Conservation (phyloP, 108 stramenopile genomes). For the Pseudonitzschia pungens region DNA sequence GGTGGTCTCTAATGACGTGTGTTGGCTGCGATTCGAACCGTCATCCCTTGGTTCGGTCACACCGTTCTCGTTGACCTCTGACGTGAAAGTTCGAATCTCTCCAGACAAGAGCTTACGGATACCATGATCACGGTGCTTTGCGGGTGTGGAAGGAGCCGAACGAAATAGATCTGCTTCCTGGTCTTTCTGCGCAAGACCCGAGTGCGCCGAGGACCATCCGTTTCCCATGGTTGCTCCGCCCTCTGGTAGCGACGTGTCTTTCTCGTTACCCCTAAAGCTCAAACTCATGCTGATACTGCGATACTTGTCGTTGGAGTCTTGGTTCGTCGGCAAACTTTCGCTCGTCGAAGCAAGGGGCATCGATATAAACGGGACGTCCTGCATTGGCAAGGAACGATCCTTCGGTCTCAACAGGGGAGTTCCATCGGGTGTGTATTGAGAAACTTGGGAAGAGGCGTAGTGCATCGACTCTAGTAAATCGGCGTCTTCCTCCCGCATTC, state of each 20-base stretch:
- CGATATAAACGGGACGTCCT: conserved; percentile 15
- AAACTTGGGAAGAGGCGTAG: conserved; percentile 38
- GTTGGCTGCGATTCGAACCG: background rate
- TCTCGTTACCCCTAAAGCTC: background rate
- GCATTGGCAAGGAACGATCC: conserved; percentile 33
- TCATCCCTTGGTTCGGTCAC: conserved; percentile 15
- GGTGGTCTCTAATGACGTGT: background rate
- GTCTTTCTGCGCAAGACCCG: background rate
- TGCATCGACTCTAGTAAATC: conserved; percentile 49
- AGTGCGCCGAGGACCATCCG: background rate
- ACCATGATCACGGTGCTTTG: background rate
- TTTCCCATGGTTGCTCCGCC: background rate
- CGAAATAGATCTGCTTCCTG: background rate
- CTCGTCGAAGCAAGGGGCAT: conserved; percentile 14
- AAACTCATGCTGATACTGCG: background rate
- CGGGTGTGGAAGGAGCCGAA: background rate
- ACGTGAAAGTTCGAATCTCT: conserved; percentile 21
- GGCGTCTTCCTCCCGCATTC: conserved; percentile 55
- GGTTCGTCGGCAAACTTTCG: conserved; percentile 12
- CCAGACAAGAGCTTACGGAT: conserved; percentile 29
- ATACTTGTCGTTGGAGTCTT: background rate
- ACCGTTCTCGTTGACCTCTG: background rate
- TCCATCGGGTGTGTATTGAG: conserved; percentile 41
- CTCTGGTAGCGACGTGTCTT: background rate
- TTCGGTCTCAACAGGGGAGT: conserved; percentile 32